Evolutionary conservation across 2,329 filamentous ascomycete genomes (phyloP).

Genomic region (Helminthosporium solani): DNA sequence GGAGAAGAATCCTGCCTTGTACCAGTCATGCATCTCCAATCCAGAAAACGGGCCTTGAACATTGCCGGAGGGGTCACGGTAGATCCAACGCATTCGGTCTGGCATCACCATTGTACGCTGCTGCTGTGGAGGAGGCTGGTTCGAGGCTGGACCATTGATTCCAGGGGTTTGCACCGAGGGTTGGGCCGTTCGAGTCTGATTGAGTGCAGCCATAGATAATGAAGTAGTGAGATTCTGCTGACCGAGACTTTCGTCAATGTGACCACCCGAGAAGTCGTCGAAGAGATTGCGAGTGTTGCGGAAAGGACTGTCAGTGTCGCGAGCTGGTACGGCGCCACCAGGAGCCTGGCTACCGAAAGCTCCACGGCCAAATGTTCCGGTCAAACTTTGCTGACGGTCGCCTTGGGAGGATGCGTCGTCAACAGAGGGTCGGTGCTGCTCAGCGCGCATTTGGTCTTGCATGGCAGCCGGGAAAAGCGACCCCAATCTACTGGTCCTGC

Average conservation of each 20-base stretch:
- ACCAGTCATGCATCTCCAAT: constrained; percentile 99
- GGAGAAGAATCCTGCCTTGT: constrained; percentile 97
- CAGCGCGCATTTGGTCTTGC: constrained; percentile 82
- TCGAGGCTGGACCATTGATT: constrained; percentile 56
- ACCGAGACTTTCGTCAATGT: constrained; percentile 29
- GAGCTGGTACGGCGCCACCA: constrained; percentile 26
- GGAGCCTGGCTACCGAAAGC: constrained; percentile 50
- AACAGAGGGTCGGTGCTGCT: constrained; percentile 48
- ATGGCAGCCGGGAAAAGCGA: constrained; percentile 85
- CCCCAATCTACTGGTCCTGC: constrained; percentile 77
- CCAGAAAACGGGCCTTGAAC: constrained; percentile 95
- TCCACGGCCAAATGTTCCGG: constrained; percentile 67
- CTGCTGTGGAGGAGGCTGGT: constrained; percentile 67
- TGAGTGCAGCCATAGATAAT: constrained; percentile 34
- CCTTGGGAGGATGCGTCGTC: constrained; percentile 56
- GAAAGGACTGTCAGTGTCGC: constrained; percentile 46
- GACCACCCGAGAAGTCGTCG: constrained; percentile 39
- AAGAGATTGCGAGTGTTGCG: constrained; percentile 40
- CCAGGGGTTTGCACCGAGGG: constrained; percentile 37
- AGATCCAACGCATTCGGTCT: constrained; percentile 98
- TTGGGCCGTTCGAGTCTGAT: constrained; percentile 36
- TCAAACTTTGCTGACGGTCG: constrained; percentile 47
- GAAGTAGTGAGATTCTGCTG: constrained; percentile 31
- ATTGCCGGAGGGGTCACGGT: constrained; percentile 88
- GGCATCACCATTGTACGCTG: constrained; percentile 97